These are phyloP conservation scores for Boletus rex-veris DNA, from an alignment of 768 basidiomycete species.

Conservation along the genomic window DNA sequence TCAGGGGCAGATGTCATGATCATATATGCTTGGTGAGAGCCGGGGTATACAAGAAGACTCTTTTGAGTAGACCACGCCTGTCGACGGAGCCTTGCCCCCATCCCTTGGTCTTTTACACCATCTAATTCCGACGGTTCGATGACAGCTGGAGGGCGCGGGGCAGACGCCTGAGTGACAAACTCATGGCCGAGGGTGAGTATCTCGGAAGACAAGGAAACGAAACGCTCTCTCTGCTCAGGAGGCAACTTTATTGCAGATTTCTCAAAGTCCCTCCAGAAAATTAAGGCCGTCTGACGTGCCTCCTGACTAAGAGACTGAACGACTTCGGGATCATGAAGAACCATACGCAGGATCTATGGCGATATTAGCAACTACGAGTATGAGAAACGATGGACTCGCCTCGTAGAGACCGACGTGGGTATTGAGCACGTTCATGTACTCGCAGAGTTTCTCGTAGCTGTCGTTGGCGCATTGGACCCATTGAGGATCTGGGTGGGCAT, in stretches of 20 bases:
- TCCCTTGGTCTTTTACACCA: slow-evolving; percentile 72
- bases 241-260: slow-evolving; percentile 94
- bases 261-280: slow-evolving; percentile 96
- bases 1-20: slow-evolving; percentile 86
- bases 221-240: slow-evolving; percentile 68
- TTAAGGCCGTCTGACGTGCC: slow-evolving; percentile 82
- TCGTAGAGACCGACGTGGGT: slow-evolving; percentile 88
- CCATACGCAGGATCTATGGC: slow-evolving; percentile 62
- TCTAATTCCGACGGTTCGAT: slow-evolving; percentile 67
- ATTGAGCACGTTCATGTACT: slow-evolving; percentile 97
- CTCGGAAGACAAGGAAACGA: slow-evolving; percentile 87
- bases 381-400: slow-evolving; percentile 45
- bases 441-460: slow-evolving; percentile 88
- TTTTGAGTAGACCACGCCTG: slow-evolving; percentile 77
- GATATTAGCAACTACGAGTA: slow-evolving; percentile 16
- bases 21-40: slow-evolving; percentile 88
- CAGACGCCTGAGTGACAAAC: slow-evolving; percentile 69
- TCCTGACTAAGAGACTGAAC: slow-evolving; percentile 66
- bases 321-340: slow-evolving; percentile 65
- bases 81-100: slow-evolving; percentile 68
- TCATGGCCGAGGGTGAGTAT: slow-evolving; percentile 84
- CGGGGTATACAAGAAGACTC: slow-evolving; percentile 77
- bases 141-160: slow-evolving; percentile 60
- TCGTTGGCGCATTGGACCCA: slow-evolving; percentile 86
- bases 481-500: slow-evolving; percentile 81